These are phyloP conservation scores for Scenedesmus sp. DNA, from an alignment of 163 green algal species.

Conservation along the genomic window DNA sequence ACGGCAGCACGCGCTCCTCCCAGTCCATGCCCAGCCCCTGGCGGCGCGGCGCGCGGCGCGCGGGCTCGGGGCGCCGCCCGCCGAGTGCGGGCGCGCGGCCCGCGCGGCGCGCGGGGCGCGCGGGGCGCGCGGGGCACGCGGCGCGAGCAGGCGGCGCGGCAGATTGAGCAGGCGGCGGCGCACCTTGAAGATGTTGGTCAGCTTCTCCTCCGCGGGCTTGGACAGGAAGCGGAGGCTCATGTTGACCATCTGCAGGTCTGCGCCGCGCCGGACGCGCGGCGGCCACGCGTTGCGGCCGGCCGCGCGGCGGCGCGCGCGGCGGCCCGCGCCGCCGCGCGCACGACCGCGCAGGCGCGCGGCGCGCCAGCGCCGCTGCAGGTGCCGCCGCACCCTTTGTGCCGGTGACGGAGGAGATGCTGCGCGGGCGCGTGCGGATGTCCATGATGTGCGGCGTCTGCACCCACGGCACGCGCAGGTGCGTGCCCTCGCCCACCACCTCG, in stretches of 20 bases:
- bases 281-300: background rate
- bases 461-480: conserved; percentile 92
- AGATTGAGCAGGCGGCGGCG: background rate
- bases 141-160: too few relatives aligned
- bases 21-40: conserved; percentile 95
- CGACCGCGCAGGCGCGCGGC: background rate
- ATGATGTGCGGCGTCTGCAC: conserved; percentile 93
- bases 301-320: too few relatives aligned
- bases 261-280: background rate
- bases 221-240: conserved; percentile 96
- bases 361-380: background rate
- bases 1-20: conserved; percentile 98
- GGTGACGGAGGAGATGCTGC: conserved; percentile 94
- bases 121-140: too few relatives aligned
- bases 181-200: conserved; percentile 92
- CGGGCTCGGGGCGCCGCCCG: too few relatives aligned
- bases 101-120: too few relatives aligned
- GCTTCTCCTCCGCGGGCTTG: conserved; percentile 85
- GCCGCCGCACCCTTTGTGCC: conserved; percentile 89
- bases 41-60: background rate
- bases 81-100: too few relatives aligned
- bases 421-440: conserved; percentile 94
- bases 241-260: conserved; percentile 99
- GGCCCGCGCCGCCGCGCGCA: too few relatives aligned
- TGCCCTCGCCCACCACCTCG: conserved; percentile 89